phyloP scores from a whole-genome alignment of 2,329 filamentous ascomycete genomes.

The Penicillium fuscoglaucum region DNA sequence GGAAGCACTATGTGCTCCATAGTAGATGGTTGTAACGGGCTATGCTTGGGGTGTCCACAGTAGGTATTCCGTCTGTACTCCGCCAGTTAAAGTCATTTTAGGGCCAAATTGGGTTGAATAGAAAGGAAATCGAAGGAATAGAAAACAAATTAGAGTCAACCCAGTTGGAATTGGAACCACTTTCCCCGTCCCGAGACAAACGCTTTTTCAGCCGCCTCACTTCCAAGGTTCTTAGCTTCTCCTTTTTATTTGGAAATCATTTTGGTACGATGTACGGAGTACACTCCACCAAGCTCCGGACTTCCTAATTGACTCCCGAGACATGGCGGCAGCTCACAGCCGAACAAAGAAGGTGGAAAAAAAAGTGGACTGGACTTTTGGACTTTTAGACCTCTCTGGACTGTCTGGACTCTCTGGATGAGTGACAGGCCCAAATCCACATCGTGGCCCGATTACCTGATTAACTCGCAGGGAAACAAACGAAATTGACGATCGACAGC shows the following conservation, averaged over 20 bases:
- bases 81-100: not conserved
- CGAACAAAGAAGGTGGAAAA: not conserved
- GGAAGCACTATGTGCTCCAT: conserved; percentile 17
- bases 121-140: not conserved
- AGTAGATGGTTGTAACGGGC: not conserved
- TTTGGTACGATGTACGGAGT: too few species aligned
- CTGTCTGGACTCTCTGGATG: not conserved
- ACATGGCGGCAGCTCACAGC: not conserved
- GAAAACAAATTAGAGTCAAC: not conserved
- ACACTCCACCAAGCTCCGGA: not conserved
- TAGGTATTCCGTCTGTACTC: conserved; percentile 9
- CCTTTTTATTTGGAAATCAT: not conserved
- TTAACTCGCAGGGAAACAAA: conserved; percentile 10
- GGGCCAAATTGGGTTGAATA: not conserved
- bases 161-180: conserved; percentile 3
- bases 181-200: conserved; percentile 11
- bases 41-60: conserved; percentile 6
- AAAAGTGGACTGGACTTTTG: not conserved
- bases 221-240: not conserved
- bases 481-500: conserved; percentile 23
- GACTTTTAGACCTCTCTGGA: conserved; percentile 5
- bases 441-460: conserved; percentile 1
- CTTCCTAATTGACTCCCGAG: not conserved
- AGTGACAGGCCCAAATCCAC: conserved; percentile 12
- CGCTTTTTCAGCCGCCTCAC: conserved; percentile 9